phyloP scores from a whole-genome alignment of 768 basidiomycete species.

The Tylopilus sp. region DNA sequence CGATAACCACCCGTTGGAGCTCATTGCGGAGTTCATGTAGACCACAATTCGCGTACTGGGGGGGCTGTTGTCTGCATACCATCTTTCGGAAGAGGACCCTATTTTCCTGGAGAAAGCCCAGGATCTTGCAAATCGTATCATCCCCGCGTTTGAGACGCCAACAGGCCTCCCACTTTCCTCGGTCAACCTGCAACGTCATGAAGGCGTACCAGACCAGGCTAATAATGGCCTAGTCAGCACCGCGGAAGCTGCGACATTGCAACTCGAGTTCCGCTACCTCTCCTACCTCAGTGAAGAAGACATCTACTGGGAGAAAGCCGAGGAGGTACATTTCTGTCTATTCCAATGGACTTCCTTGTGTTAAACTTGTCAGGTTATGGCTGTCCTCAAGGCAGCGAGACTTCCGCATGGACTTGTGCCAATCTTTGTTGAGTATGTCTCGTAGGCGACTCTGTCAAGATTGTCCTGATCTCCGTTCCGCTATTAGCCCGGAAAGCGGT shows the following conservation, averaged over 20 bases:
- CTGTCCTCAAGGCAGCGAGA: constrained; percentile 58
- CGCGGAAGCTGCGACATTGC: constrained; percentile 85
- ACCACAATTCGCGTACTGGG: constrained; percentile 92
- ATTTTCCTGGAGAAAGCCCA: constrained; percentile 73
- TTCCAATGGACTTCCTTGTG: neutral
- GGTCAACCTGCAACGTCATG: constrained; percentile 63
- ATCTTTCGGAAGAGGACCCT: constrained; percentile 64
- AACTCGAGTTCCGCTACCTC: constrained; percentile 91
- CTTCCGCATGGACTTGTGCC: constrained; percentile 74
- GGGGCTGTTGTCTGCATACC: constrained; percentile 82
- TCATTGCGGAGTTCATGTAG: constrained; percentile 37
- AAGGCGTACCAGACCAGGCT: constrained; percentile 59
- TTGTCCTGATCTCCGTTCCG: constrained; percentile 10
- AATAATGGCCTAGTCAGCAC: constrained; percentile 66
- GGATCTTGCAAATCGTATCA: constrained; percentile 83
- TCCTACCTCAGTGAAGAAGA: constrained; percentile 72
- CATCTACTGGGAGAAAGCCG: constrained; percentile 77
- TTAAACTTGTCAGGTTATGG: constrained; percentile 51
- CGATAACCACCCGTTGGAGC: neutral
- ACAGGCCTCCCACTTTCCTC: constrained; percentile 79
- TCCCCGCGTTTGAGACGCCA: constrained; percentile 78
- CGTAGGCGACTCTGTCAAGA: constrained; percentile 1
- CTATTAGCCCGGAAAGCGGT: constrained; percentile 45
- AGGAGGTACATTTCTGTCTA: constrained; percentile 45
- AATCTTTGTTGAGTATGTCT: constrained; percentile 74